Percentiles rank a stretch among this genome's conserved stretches.
These are phyloP conservation scores for Ilex asprella DNA, from an alignment of 257 asterid genomes.

Conservation along the genomic window DNA sequence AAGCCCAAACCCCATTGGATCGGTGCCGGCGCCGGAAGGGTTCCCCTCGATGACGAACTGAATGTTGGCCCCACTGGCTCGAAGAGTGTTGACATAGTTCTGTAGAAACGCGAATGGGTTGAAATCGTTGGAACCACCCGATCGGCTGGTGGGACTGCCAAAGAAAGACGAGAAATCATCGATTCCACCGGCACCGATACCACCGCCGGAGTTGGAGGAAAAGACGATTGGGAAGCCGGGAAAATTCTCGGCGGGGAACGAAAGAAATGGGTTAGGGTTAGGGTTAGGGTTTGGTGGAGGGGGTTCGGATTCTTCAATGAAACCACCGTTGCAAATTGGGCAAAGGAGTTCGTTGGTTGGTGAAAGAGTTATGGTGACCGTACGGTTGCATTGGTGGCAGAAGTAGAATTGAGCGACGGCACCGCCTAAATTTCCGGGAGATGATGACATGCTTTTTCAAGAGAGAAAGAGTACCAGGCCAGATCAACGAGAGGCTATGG, in stretches of 20 bases:
- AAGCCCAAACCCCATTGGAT: slow-evolving; percentile 30
- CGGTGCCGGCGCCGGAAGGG: slow-evolving; percentile 32
- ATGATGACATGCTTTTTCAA: not conserved
- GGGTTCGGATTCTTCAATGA: slow-evolving; percentile 55
- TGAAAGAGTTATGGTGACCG: slow-evolving; percentile 38
- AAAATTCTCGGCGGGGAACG: slow-evolving; percentile 19
- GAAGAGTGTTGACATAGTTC: slow-evolving; percentile 41
- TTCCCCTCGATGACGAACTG: slow-evolving; percentile 57
- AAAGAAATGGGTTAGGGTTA: slow-evolving; percentile 23
- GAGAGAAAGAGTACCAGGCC: not conserved
- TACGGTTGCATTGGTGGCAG: slow-evolving; percentile 66
- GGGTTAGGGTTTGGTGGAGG: slow-evolving; percentile 22
- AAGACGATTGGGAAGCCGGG: slow-evolving; percentile 23
- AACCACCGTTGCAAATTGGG: slow-evolving; percentile 69
- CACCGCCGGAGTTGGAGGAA: slow-evolving; percentile 31
- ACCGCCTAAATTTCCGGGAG: not conserved
- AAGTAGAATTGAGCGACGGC: slow-evolving; percentile 22
- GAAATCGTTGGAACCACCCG: slow-evolving; percentile 34
- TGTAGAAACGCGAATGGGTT: slow-evolving; percentile 52
- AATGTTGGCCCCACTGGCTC: slow-evolving; percentile 53
- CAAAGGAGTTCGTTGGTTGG: slow-evolving; percentile 58
- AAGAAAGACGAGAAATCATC: slow-evolving; percentile 30
- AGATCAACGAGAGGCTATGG: too few relatives aligned
- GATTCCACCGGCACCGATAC: slow-evolving; percentile 24
- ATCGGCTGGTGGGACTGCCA: slow-evolving; percentile 14